Evolutionary conservation across 805 yeast species (phyloP), one percentile per base, ranked within the genome.

Genomic region (Kluyveromyces wickerhamii): DNA sequence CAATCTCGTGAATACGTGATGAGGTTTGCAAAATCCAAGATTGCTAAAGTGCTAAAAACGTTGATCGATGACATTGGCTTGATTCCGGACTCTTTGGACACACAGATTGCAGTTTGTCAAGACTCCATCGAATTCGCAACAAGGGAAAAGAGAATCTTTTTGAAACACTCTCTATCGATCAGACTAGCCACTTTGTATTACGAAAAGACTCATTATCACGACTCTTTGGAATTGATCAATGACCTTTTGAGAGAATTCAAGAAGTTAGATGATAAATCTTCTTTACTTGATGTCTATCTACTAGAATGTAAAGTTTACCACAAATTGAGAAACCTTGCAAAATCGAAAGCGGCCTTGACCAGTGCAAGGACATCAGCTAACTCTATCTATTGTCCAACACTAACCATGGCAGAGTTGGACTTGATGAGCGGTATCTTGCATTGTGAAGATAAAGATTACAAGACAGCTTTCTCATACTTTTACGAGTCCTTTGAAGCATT

Each of bases 281-380:
- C 95, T 21, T 72, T 92, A 35, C 95, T 92, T 10, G 98, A 92
- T 59, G 96, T 92, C 23, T 97, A 92, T 62, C 66, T 92, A 44
- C 72, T 92, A 43, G 97, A 92, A 59, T 72, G 92, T 14, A 80
- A 86, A 52, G 86, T 85, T 26, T 92, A 81, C 59, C 95, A 88
- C 58, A 87, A 94, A 18, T 68, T 92, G 49, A 75, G 96, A 57
- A 92, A 92, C 59, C 71, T 84, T 50, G 82, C 96, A 4, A 92
- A 89, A 63, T 74, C 95, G 4, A 76, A 84, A 50, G 96, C 97
- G 6, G 79, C 96, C 2, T 69, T 92, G 49, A 87, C 97, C 2
- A 79, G 94, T 30, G 96, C 98, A 2, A 75, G 97, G 60, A 92
- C 98, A 0, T 81, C 94, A 3, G 98, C 98, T n/a, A 94, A 92